A percentile compares a stretch with the other conserved stretches of the same genome.
These are phyloP conservation scores for Tricladium varicosporioides DNA, from an alignment of 2,329 filamentous ascomycete species.

Conservation along the genomic window DNA sequence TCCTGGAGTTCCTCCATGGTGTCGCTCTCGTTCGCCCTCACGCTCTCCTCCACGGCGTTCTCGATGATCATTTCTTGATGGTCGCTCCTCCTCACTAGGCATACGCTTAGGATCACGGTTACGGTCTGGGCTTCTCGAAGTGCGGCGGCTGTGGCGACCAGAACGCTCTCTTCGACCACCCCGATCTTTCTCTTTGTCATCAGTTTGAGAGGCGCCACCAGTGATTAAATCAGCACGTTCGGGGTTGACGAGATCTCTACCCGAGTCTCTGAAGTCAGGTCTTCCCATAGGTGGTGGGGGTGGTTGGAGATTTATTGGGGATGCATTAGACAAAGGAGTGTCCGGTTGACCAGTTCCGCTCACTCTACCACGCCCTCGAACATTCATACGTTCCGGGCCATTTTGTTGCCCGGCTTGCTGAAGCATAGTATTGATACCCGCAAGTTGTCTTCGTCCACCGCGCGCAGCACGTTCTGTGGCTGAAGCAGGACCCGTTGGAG, in stretches of 20 bases:
- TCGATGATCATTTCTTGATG: conserved; percentile 28
- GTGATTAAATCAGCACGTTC: conserved; percentile 32
- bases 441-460: conserved; percentile 48
- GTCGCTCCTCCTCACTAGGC: conserved; percentile 27
- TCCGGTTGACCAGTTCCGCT: conserved; percentile 44
- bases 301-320: conserved; percentile 55
- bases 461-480: conserved; percentile 29
- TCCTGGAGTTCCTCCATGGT: conserved; percentile 13
- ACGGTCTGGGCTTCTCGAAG: conserved; percentile 30
- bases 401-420: conserved; percentile 48
- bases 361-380: conserved; percentile 35
- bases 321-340: conserved; percentile 41
- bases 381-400: conserved; percentile 31
- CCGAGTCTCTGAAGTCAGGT: conserved; percentile 22
- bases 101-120: conserved; percentile 30
- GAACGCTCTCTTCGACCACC: conserved; percentile 30
- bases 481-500: conserved; percentile 36
- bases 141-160: conserved; percentile 31
- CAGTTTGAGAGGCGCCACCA: conserved; percentile 11
- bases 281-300: conserved; percentile 42
- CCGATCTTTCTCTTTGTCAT: conserved; percentile 30
- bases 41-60: conserved; percentile 25
- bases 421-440: conserved; percentile 58
- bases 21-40: conserved; percentile 24
- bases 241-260: conserved; percentile 27